phyloP scores from a whole-genome alignment of 441 rosid species.

The Mallotus repandus region DNA sequence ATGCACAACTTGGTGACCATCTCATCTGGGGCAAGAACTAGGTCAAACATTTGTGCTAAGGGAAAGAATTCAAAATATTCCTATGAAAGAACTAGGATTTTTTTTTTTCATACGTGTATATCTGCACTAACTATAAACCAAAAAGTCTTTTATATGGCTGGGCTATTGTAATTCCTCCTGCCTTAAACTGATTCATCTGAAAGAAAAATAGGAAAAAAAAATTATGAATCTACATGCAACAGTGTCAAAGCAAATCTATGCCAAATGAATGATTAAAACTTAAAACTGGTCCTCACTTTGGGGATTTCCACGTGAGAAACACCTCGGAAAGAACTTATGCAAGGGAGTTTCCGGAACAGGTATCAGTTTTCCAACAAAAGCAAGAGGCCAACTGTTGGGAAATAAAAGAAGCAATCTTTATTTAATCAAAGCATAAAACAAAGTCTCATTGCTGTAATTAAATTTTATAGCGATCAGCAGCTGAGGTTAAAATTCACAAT shows the following conservation, averaged over 20 bases:
- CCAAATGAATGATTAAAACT: not conserved
- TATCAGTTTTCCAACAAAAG: constrained; percentile 61
- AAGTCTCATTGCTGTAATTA: not conserved
- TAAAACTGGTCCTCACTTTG: constrained; percentile 23
- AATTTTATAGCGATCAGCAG: not conserved
- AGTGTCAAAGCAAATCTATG: not conserved
- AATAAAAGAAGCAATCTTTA: constrained; percentile 1
- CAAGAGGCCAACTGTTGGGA: constrained; percentile 86
- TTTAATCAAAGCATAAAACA: not conserved
- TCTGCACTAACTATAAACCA: too few relatives aligned
- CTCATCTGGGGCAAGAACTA: too few relatives aligned
- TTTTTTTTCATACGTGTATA: too few relatives aligned
- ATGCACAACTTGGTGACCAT: too few relatives aligned
- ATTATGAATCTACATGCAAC: not conserved
- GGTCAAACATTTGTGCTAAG: too few relatives aligned
- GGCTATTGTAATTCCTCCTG: not conserved
- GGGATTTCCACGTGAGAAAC: constrained; percentile 6
- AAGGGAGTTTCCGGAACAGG: constrained; percentile 73
- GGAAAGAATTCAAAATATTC: too few relatives aligned
- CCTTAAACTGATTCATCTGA: not conserved
- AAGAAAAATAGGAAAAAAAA: not conserved
- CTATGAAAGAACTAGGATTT: too few relatives aligned
- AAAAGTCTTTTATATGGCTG: too few relatives aligned
- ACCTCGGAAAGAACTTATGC: constrained; percentile 40
- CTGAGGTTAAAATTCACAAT: not conserved